These are phyloP conservation scores for Emmonsiellopsis sp. DNA, from an alignment of 2,329 filamentous ascomycete genomes.

Conservation along the genomic window DNA sequence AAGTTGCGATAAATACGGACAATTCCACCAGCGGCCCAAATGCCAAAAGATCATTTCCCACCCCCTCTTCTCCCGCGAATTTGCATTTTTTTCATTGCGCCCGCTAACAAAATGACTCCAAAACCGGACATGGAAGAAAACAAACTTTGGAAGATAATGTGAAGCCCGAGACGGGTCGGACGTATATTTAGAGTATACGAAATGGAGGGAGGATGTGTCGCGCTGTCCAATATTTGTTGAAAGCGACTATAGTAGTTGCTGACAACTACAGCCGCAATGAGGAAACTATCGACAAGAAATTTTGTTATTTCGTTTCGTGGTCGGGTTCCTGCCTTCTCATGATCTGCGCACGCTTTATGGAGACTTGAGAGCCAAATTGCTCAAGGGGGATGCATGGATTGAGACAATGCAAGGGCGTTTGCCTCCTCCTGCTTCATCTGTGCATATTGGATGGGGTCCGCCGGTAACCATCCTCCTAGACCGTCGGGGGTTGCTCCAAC, in stretches of 20 bases:
- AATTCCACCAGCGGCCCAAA: not conserved
- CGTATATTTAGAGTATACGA: not conserved
- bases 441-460: not conserved
- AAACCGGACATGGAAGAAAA: not conserved
- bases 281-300: not conserved
- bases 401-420: not conserved
- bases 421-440: not conserved
- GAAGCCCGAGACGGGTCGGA: not conserved
- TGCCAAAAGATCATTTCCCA: not conserved
- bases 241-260: not conserved
- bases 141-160: not conserved
- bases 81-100: not conserved
- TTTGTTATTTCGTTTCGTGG: not conserved
- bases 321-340: too few relatives aligned
- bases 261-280: not conserved
- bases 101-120: not conserved
- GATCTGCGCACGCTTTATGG: too few relatives aligned
- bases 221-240: not conserved
- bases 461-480: slow-evolving; percentile 2
- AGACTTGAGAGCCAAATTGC: too few relatives aligned
- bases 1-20: not conserved
- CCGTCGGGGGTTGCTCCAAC: not conserved
- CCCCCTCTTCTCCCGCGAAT: not conserved
- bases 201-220: not conserved
- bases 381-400: not conserved